Conservation (phyloP, 768 basidiomycete species). For the Naganishia onofrii region DNA sequence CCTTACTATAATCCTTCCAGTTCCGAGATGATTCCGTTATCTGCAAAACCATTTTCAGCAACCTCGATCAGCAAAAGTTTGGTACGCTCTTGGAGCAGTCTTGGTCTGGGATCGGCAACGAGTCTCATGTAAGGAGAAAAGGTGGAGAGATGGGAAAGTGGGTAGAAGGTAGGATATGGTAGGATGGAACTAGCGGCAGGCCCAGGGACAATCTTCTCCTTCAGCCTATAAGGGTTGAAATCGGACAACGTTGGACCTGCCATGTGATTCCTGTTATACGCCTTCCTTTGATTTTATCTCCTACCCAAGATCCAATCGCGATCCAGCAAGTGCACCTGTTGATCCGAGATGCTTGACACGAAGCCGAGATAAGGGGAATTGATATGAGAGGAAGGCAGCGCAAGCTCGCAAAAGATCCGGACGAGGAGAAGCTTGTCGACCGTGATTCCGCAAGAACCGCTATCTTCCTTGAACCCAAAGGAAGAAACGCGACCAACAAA, state of each 20-base stretch:
- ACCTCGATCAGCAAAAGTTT: slow-evolving; percentile 46
- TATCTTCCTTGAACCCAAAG: neutral
- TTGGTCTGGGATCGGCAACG: slow-evolving; percentile 18
- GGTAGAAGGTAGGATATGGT: neutral
- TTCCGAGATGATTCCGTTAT: slow-evolving; percentile 50
- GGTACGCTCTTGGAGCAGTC: neutral
- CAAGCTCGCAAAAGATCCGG: neutral
- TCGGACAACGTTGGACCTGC: neutral
- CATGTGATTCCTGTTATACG: neutral
- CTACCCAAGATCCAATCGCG: neutral
- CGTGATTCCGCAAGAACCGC: neutral
- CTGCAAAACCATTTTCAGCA: slow-evolving; percentile 47
- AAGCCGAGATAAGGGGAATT: too few species aligned
- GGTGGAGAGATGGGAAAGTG: neutral
- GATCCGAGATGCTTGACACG: too few species aligned
- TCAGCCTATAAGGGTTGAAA: too few species aligned
- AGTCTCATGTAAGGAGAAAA: slow-evolving; percentile 19
- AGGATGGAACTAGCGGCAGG: neutral
- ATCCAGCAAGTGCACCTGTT: too few species aligned
- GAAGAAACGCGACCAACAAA: neutral
- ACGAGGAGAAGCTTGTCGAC: neutral
- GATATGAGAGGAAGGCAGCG: too few species aligned
- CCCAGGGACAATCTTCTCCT: neutral
- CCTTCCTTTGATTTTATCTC: neutral
- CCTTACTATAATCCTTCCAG: slow-evolving; percentile 51